Percentiles rank a stretch among this genome's conserved stretches.
Evolutionary conservation across 257 asterid genomes (phyloP).

Genomic region (Knoxia roxburghii): DNA sequence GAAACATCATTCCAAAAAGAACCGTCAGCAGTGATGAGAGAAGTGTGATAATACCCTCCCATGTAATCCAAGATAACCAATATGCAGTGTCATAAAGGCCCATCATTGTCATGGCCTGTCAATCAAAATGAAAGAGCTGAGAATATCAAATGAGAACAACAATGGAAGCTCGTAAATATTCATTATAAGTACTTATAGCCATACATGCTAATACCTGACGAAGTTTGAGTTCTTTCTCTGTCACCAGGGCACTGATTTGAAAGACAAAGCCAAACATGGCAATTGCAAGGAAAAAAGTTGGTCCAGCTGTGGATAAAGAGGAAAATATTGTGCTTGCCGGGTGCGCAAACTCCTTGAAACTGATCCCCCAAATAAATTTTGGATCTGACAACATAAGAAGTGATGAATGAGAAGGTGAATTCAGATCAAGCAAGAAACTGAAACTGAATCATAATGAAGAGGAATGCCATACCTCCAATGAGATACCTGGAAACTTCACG

Average conservation of each 20-base stretch:
- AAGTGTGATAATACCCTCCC: conserved; percentile 74
- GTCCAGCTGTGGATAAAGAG: conserved; percentile 66
- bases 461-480: conserved; percentile 54
- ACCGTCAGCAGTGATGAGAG: conserved; percentile 67
- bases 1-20: conserved; percentile 95
- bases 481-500: conserved; percentile 81
- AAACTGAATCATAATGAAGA: not conserved
- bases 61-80: conserved; percentile 89
- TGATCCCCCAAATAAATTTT: conserved; percentile 69
- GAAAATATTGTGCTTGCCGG: conserved; percentile 61
- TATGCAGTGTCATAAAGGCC: conserved; percentile 94
- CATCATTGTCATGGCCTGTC: conserved; percentile 91
- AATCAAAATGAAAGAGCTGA: conserved; percentile 19
- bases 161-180: not conserved
- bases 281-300: conserved; percentile 80
- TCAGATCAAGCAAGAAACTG: not conserved
- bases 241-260: conserved; percentile 66
- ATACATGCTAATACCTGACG: conserved; percentile 60
- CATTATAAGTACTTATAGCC: conserved; percentile 17
- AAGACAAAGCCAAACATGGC: conserved; percentile 93
- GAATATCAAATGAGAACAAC: conserved; percentile 11
- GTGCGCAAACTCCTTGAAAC: conserved; percentile 81
- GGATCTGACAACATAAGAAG: conserved; percentile 43
- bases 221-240: conserved; percentile 91
- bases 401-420: conserved; percentile 6